Base-by-base conservation (phyloP, 352 stramenopile species). In the Stramenopiles sp. region DNA sequence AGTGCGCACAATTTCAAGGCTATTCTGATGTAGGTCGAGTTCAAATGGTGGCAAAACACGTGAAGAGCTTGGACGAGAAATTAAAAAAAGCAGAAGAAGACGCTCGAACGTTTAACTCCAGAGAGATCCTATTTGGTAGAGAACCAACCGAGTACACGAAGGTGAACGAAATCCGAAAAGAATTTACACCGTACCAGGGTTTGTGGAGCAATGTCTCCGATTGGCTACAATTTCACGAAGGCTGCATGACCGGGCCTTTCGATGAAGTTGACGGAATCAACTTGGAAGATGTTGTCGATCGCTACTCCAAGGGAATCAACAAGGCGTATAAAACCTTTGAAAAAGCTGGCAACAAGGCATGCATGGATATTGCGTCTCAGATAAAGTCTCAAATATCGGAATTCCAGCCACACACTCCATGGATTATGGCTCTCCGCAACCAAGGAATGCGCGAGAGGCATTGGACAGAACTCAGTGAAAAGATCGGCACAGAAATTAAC, bases 291-390 rank as follows among this genome's bases (percentile, higher is more conserved):
- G 90, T 92, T 36, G 88, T 96, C 0, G 84, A 88, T 49, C 76
- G 80, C 12, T 90, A 92, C 49, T 92, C 83, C 79, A 74, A 79
- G 0, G 84, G 87, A 2, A 90, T 96, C 68, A 88, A 85, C 53
- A 96, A 95, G 69, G 87, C 87, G 0, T 79, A 89, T n/a, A 96
- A 96, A 73, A 87, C 90, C 75, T 97, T 97, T 69, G 89, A 97
- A 76, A 90, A 91, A 49, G 81, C 92, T 4, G 87, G 88, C 6
- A 77, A 94, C 4, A 86, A 89, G 71, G 83, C 82, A 25, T 92
- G 91, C 74, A 85, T 80, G 1, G 87, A 91, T 48, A 92, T 96
- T 74, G 89, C 90, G 2, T 83, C 81, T 48, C 82, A 84, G 37
- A 92, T 96, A 78, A 93, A 92, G 76, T 83, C 90, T 34, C 83